Evolutionary conservation across 148 eudicot genomes (phyloP).

Genomic region (Cornus controversa): DNA sequence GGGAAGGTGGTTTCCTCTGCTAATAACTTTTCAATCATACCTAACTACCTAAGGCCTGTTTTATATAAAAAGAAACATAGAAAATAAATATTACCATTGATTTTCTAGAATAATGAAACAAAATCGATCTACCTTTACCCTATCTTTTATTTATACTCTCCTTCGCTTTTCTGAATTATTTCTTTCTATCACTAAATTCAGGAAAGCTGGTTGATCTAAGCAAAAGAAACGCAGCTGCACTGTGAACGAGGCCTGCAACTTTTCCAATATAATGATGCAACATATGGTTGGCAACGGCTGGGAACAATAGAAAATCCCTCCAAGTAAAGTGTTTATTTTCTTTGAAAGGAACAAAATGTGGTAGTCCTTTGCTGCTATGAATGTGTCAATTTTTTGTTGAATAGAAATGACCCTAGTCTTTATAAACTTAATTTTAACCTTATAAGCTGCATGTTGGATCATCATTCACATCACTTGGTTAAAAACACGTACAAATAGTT

Average conservation of each 20-base stretch:
- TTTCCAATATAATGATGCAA: conserved; percentile 23
- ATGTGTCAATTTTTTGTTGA: no score
- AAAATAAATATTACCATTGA: background rate
- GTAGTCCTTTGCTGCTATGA: no score
- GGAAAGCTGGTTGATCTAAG: conserved; percentile 76
- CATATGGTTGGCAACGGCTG: conserved; percentile 37
- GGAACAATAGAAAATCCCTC: conserved; percentile 32
- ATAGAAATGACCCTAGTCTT: no score
- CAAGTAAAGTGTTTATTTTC: conserved; percentile 40
- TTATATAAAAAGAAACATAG: background rate
- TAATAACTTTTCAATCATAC: no score
- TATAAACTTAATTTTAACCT: no score
- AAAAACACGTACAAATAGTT: no score
- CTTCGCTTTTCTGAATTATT: background rate
- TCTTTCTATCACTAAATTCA: conserved; percentile 18
- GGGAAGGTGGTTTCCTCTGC: no score
- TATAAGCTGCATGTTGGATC: no score
- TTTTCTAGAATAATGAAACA: background rate
- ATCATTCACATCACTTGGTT: no score
- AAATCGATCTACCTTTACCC: background rate
- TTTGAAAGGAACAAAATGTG: background rate
- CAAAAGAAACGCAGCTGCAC: conserved; percentile 57
- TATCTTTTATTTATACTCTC: background rate
- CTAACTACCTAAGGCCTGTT: no score
- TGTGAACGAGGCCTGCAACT: conserved; percentile 65